Conservation (phyloP, 306 rosid species). For the Sicyos baderoa region DNA sequence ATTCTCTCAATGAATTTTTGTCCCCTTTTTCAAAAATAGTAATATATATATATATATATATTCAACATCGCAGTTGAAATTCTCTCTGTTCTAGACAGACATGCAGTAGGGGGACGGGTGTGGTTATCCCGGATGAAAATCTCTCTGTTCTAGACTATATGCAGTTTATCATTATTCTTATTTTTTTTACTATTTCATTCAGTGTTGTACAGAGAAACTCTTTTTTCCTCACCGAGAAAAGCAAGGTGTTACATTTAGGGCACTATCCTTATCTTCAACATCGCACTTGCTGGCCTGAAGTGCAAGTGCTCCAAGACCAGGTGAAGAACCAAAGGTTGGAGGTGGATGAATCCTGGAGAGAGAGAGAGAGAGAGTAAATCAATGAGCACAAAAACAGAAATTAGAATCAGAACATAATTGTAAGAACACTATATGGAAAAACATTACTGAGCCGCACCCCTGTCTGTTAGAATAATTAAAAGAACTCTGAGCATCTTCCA, state of each 20-base stretch:
- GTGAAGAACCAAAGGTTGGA: conserved; percentile 91
- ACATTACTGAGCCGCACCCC: conserved; percentile 47
- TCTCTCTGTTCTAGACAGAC: no score
- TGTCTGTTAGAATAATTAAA: conserved; percentile 48
- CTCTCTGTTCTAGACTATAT: neutral
- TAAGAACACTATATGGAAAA: neutral
- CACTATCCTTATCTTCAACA: conserved; percentile 58
- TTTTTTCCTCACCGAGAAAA: conserved; percentile 38
- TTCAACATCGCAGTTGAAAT: no score
- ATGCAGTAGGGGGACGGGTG: no score
- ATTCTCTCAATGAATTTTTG: no score
- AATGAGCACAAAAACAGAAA: neutral
- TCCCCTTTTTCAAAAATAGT: no score
- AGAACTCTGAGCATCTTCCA: conserved; percentile 91
- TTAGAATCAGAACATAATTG: conserved; percentile 1
- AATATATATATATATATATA: no score
- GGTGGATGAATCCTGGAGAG: conserved; percentile 76
- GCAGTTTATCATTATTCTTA: neutral
- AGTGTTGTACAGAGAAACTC: conserved; percentile 2
- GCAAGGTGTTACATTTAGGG: conserved; percentile 41
- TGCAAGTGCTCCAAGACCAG: conserved; percentile 64
- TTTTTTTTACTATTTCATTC: conserved; percentile 5
- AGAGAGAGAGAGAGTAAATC: conserved; percentile 23
- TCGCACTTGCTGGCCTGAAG: conserved; percentile 43
- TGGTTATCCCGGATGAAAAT: no score